phyloP scores from a whole-genome alignment of 805 yeast species.

The Myxozyma melibiosi region DNA sequence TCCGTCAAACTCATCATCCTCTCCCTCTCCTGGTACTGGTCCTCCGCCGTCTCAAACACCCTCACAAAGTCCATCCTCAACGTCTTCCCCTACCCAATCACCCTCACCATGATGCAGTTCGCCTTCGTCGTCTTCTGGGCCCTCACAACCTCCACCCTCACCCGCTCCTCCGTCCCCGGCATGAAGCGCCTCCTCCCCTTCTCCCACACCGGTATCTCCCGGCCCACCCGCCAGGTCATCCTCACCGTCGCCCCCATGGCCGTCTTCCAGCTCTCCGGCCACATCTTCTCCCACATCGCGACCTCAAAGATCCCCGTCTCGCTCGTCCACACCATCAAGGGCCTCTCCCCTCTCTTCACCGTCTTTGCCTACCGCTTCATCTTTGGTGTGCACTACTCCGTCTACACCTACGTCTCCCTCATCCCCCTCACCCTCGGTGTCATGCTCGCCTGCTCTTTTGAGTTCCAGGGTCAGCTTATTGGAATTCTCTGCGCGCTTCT shows the following conservation, averaged over 20 bases:
- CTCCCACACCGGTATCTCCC: constrained; percentile 35
- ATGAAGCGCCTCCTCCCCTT: constrained; percentile 39
- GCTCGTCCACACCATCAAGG: constrained; percentile 90
- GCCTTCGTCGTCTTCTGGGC: constrained; percentile 64
- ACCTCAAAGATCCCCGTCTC: constrained; percentile 92
- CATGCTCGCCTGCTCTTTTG: constrained; percentile 59
- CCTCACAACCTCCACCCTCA: constrained; percentile 21
- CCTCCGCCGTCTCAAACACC: constrained; percentile 79
- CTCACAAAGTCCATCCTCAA: constrained; percentile 75
- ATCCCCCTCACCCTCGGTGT: constrained; percentile 82
- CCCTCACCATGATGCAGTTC: constrained; percentile 87
- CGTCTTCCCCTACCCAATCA: constrained; percentile 76
- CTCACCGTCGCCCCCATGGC: constrained; percentile 91
- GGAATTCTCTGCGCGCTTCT: constrained; percentile 72
- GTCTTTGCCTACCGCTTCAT: constrained; percentile 72
- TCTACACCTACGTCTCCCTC: constrained; percentile 74
- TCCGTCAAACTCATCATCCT: constrained; percentile 52
- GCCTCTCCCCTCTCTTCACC: constrained; percentile 85
- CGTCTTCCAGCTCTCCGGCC: constrained; percentile 88
- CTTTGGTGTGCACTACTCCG: constrained; percentile 59
- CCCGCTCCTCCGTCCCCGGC: constrained; percentile 42
- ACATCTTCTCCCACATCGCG: constrained; percentile 88
- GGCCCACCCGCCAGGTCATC: constrained; percentile 56
- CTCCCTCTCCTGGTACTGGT: constrained; percentile 77
- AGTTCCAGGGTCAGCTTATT: constrained; percentile 50